Conservation (phyloP, 352 stramenopile genomes). For the Globisporangium perplexum region DNA sequence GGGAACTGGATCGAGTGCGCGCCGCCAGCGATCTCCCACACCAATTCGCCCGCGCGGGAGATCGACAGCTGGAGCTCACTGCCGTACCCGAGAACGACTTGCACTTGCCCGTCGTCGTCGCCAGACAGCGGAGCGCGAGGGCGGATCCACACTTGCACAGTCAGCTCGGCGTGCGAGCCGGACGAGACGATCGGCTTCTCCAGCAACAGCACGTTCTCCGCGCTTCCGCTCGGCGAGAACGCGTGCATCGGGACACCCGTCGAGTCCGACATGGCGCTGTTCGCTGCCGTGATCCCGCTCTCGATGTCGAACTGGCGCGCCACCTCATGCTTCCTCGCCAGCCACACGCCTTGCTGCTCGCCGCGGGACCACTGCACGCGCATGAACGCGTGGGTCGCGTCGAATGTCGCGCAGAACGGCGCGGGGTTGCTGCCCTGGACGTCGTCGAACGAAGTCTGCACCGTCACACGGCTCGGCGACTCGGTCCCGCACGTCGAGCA, state of each 20-base stretch:
- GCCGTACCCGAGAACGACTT: conserved; percentile 57
- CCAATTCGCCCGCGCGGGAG: conserved; percentile 27
- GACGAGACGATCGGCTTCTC: conserved; percentile 58
- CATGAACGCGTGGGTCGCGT: conserved; percentile 64
- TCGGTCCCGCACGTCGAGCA: conserved; percentile 72
- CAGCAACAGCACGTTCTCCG: conserved; percentile 43
- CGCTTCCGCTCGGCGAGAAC: conserved; percentile 53
- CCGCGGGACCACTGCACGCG: conserved; percentile 74
- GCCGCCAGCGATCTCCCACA: conserved; percentile 44
- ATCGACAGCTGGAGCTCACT: conserved; percentile 55
- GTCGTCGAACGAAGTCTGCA: conserved; percentile 22
- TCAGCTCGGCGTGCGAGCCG: conserved; percentile 44
- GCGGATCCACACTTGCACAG: conserved; percentile 66
- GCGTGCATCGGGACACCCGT: conserved; percentile 33
- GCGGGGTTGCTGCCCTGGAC: conserved; percentile 67
- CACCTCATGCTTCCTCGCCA: conserved; percentile 41
- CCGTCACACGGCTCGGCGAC: conserved; percentile 31
- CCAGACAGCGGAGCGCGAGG: conserved; percentile 13
- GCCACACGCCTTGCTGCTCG: conserved; percentile 77
- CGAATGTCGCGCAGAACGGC: conserved; percentile 58
- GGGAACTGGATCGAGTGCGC: conserved; percentile 30
- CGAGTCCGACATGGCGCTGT: conserved; percentile 54
- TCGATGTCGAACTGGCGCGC: conserved; percentile 31
- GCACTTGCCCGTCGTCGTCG: conserved; percentile 12
- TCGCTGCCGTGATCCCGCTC: conserved; percentile 22